Evolutionary conservation across 2,329 filamentous ascomycete species (phyloP).

Genomic region (Xylariaceae sp.): DNA sequence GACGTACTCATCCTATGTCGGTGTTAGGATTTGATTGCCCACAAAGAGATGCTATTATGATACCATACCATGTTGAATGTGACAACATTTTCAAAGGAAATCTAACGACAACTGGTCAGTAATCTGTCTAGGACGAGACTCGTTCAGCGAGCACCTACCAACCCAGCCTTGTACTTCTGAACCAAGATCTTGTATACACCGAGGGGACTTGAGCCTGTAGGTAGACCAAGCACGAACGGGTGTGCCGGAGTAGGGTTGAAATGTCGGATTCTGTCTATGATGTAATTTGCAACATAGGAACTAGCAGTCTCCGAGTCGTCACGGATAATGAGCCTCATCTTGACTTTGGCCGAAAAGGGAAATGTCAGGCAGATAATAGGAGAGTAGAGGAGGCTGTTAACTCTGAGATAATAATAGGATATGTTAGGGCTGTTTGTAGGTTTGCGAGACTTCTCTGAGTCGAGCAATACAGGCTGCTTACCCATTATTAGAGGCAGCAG

Average conservation of each 20-base stretch:
- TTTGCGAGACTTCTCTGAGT: constrained; percentile 9
- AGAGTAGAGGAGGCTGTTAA: too few species aligned
- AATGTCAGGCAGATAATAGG: constrained; percentile 16
- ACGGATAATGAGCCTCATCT: constrained; percentile 82
- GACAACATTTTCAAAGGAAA: constrained; percentile 86
- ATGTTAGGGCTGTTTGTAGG: constrained; percentile 1
- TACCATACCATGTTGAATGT: constrained; percentile 90
- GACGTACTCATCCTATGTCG: constrained; percentile 76
- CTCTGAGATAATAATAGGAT: constrained; percentile 1
- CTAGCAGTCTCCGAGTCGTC: constrained; percentile 71
- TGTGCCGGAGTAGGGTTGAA: constrained; percentile 72
- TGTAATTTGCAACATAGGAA: constrained; percentile 78
- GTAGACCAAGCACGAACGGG: constrained; percentile 81
- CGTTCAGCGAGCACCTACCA: constrained; percentile 41
- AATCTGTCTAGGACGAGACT: background rate
- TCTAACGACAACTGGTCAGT: constrained; percentile 50
- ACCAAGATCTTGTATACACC: constrained; percentile 78
- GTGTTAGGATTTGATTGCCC: constrained; percentile 10
- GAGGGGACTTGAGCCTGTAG: constrained; percentile 80
- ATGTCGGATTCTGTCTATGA: constrained; percentile 78
- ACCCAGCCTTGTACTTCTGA: constrained; percentile 67
- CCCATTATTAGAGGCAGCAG: constrained; percentile 30
- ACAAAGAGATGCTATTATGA: background rate
- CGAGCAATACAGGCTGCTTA: constrained; percentile 25
- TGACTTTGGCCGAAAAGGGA: constrained; percentile 33